Evolutionary conservation across 2,329 filamentous ascomycete genomes (phyloP), one percentile per base, ranked within the genome.

Genomic region (Fusarium nygamai): DNA sequence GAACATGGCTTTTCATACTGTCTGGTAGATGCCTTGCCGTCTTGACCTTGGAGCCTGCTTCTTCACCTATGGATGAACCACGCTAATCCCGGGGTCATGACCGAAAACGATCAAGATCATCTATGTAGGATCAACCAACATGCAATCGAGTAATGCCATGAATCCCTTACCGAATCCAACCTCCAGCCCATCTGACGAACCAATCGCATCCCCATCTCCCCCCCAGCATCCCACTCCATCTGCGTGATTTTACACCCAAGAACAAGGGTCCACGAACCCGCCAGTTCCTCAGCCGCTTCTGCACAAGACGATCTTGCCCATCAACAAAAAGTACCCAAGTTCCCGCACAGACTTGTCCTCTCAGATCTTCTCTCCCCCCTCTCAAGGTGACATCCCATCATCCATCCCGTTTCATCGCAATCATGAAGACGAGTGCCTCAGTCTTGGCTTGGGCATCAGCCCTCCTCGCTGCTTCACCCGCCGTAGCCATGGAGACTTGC

Each of bases 271-370:
- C 14, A 33, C 9, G 20, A 20, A 17, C 24, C 13, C 3, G 5
- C 36, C 7, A 27, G 4, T 13, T 31, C n/a, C n/a, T 17, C 34
- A 27, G 33, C 11, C 34, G 46, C 44, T n/a, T 41, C 34, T 41
- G n/a, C 22, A 43, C 6, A 2, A 14, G 64, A 27, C 9, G 41
- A 61, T 68, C 63, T 31, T 58, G 38, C 27, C 27, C 46, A 27
- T n/a, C n/a, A 58, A 68, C 64, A 67, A 68, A 54, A 68, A 43
- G 54, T 39, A 51, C 33, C 19, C 46, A 54, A 39, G 24, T 46
- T 56, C 36, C 54, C 64, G 64, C 65, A 68, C 54, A 68, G 53
- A 41, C 65, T 68, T 34, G 51, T 53, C n/a, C 24, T 58, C 29
- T 50, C 54, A 67, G 63, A 67, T 61, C 38, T 36, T 50, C 36